Evolutionary conservation across 352 stramenopile genomes (phyloP), one percentile per base, ranked within the genome.

Genomic region (Globisporangium camurandrum): DNA sequence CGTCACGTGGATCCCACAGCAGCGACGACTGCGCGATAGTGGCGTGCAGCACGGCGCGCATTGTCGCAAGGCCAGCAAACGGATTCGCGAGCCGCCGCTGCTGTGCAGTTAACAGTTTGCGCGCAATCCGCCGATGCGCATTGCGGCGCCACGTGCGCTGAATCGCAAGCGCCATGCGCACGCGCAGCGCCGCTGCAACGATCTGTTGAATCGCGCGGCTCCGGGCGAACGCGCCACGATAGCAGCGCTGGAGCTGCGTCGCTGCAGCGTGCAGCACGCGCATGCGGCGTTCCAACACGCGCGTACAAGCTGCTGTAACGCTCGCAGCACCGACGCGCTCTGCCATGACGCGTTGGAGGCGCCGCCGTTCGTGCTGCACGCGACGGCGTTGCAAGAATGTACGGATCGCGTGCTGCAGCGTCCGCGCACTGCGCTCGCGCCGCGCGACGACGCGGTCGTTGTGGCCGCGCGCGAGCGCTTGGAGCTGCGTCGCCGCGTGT

Each of bases 141-240:
- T 66, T 85, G 26, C 75, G 62, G 1, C 73, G 69, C 81, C 81
- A 93, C 1, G 67, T 62, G 8, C 46, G 50, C 56, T 93, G 81
- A 24, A 93, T 69, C 10, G 75, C 69, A 7, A 44, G 46, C 9
- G 68, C 77, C 81, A 92, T 89, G 16, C 62, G 65, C 7, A 53
- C 48, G 4, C 64, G 67, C 19, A 78, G 57, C 51, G 83, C 69
- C 0, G 44, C 23, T 11, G 52, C 51, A 28, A 87, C 71, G 23
- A 84, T 46, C 10, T 46, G 30, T 5, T 59, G 52, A 31, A 62
- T 67, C 12, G 85, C 46, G 2, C 41, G 40, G 16, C 45, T 62
- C 23, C 76, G 75, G 24, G 63, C 70, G 16, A 59, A 42, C 5
- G 47, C 61, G 7, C 79, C 79, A 28, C 79, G 71, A 23, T 63